Conservation (phyloP, 257 asterid genomes). For the Oldenlandia corymbosa region DNA sequence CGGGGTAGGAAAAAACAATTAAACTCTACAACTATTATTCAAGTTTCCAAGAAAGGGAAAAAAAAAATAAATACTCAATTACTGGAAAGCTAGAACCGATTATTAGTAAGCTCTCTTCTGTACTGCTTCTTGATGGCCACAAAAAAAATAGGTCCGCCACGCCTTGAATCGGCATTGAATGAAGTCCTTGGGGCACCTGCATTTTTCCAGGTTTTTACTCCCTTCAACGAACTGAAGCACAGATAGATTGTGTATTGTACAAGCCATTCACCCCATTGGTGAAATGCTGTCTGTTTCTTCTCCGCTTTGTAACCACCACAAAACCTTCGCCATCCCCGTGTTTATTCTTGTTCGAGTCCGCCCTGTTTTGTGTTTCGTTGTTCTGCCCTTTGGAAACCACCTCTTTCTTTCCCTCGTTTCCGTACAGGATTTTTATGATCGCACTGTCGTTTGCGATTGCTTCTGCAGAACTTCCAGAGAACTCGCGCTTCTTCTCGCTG, state of each 20-base stretch:
- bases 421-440: conserved; percentile 57
- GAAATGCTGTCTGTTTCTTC: conserved; percentile 81
- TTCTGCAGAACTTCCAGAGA: conserved; percentile 51
- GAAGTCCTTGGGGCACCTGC: not conserved
- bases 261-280: conserved; percentile 56
- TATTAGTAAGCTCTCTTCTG: not conserved
- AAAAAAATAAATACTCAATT: not conserved
- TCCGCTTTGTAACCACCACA: conserved; percentile 74
- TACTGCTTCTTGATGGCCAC: conserved; percentile 12
- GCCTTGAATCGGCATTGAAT: conserved; percentile 1
- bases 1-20: not conserved
- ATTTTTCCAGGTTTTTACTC: not conserved
- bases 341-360: conserved; percentile 35
- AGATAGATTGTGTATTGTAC: conserved; percentile 71
- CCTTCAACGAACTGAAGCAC: conserved; percentile 78
- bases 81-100: not conserved
- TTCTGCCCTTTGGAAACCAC: conserved; percentile 25
- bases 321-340: conserved; percentile 80
- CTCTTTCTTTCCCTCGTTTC: conserved; percentile 46
- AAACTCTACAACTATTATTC: conserved; percentile 4
- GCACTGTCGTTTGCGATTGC: conserved; percentile 80
- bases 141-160: not conserved
- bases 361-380: conserved; percentile 24
- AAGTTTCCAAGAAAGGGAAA: not conserved
- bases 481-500: conserved; percentile 41